Percentiles rank a stretch among this genome's conserved stretches.
Conservation (phyloP, 768 basidiomycete species). For the Pleurotus pulmonarius region DNA sequence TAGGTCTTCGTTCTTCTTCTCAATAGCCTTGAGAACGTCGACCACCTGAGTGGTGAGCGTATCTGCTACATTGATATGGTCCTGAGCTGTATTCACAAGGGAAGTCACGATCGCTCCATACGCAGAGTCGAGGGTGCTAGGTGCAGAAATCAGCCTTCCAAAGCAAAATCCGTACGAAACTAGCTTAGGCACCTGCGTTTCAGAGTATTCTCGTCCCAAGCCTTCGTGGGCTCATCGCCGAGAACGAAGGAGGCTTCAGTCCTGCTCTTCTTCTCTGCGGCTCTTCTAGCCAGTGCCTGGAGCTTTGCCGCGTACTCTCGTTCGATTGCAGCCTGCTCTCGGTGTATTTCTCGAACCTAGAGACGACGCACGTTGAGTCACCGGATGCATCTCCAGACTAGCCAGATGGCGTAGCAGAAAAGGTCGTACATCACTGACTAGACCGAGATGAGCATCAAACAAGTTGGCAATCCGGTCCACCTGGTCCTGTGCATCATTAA, state of each 20-base stretch:
- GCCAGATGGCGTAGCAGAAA: neutral
- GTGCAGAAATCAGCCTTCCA: neutral
- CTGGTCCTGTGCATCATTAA: slow-evolving; percentile 51
- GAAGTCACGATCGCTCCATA: slow-evolving; percentile 66
- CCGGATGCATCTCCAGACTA: neutral
- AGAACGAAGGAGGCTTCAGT: slow-evolving; percentile 50
- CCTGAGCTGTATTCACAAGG: slow-evolving; percentile 56
- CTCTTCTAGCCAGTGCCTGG: slow-evolving; percentile 60
- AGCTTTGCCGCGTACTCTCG: slow-evolving; percentile 77
- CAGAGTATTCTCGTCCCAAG: slow-evolving; percentile 48
- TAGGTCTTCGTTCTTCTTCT: slow-evolving; percentile 58
- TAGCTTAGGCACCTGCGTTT: slow-evolving; percentile 46
- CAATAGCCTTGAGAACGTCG: slow-evolving; percentile 58
- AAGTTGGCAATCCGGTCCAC: slow-evolving; percentile 56
- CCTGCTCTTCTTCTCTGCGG: slow-evolving; percentile 67
- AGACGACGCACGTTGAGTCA: neutral
- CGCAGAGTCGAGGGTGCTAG: slow-evolving; percentile 70
- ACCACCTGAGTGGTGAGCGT: slow-evolving; percentile 53
- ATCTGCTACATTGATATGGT: slow-evolving; percentile 68
- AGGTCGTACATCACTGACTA: slow-evolving; percentile 59
- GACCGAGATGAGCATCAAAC: slow-evolving; percentile 63
- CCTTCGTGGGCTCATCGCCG: slow-evolving; percentile 66
- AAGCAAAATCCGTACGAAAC: too few species aligned
- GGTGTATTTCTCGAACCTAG: slow-evolving; percentile 73
- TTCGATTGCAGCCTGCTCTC: slow-evolving; percentile 63